phyloP scores from a whole-genome alignment of 345 rosid genomes.

The Leavenworthia alabamica region DNA sequence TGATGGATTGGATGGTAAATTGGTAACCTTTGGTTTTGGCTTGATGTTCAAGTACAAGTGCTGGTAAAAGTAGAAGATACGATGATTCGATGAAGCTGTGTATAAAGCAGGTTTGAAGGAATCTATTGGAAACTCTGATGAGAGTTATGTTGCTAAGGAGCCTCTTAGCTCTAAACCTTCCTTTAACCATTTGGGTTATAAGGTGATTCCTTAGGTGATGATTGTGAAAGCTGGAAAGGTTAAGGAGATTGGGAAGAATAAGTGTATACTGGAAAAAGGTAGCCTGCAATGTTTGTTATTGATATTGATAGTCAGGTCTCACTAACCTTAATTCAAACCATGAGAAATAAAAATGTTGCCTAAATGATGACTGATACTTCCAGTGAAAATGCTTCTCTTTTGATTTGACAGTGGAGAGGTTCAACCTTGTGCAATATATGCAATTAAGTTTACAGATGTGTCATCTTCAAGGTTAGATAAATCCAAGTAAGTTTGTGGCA shows the following conservation, averaged over 20 bases:
- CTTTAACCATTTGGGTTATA: conserved; percentile 44
- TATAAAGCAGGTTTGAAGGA: conserved; percentile 62
- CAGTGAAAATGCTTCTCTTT: not conserved
- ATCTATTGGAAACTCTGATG: conserved; percentile 73
- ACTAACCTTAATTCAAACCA: not conserved
- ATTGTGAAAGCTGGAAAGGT: conserved; percentile 73
- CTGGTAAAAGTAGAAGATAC: not conserved
- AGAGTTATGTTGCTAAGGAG: conserved; percentile 75
- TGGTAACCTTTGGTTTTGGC: not conserved
- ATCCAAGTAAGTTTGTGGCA: conserved; percentile 39
- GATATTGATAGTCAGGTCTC: conserved; percentile 54
- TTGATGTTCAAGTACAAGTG: not conserved
- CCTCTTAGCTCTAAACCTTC: conserved; percentile 55
- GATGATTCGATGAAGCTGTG: not conserved
- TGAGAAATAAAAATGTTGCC: not conserved
- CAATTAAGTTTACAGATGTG: conserved; percentile 35
- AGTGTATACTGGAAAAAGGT: conserved; percentile 77
- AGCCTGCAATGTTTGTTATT: conserved; percentile 68
- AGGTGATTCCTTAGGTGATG: conserved; percentile 45
- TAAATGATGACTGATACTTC: not conserved
- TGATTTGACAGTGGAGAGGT: conserved; percentile 58
- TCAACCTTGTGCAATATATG: conserved; percentile 61
- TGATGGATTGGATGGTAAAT: not conserved
- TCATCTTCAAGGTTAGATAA: not conserved
- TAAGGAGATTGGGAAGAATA: conserved; percentile 97